phyloP scores from a whole-genome alignment of 169 alveolate genomes.

The Plasmodium cynomolgi region DNA sequence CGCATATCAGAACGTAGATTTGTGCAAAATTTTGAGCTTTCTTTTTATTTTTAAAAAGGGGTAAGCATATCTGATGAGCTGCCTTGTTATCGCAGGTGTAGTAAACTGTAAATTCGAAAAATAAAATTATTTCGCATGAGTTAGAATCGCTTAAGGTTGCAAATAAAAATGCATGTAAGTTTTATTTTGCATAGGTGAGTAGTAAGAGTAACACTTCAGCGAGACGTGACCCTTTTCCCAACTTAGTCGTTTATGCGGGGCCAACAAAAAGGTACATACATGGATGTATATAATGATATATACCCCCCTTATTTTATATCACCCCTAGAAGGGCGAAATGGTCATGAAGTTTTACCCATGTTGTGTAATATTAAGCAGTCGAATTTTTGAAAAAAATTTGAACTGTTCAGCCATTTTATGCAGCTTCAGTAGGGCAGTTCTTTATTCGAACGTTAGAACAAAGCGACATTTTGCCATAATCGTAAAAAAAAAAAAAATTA shows the following conservation, averaged over 20 bases:
- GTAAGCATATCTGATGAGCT: neutral
- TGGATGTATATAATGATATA: too few relatives aligned
- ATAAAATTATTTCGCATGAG: neutral
- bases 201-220: too few relatives aligned
- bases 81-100: too few relatives aligned
- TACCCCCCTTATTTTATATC: too few relatives aligned
- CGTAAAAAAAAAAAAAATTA: neutral
- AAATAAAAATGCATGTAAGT: neutral
- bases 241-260: neutral
- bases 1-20: neutral
- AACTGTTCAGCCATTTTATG: too few relatives aligned
- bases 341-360: neutral
- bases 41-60: neutral
- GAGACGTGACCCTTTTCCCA: too few relatives aligned
- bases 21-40: neutral
- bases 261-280: too few relatives aligned
- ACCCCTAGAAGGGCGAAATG: neutral
- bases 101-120: neutral
- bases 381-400: neutral
- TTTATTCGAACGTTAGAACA: neutral
- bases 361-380: neutral
- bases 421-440: neutral
- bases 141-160: too few relatives aligned
- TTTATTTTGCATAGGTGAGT: neutral
- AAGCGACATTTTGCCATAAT: neutral